Conservation (phyloP, 2,329 filamentous ascomycete species). For the Purpureocillium lavendulum region DNA sequence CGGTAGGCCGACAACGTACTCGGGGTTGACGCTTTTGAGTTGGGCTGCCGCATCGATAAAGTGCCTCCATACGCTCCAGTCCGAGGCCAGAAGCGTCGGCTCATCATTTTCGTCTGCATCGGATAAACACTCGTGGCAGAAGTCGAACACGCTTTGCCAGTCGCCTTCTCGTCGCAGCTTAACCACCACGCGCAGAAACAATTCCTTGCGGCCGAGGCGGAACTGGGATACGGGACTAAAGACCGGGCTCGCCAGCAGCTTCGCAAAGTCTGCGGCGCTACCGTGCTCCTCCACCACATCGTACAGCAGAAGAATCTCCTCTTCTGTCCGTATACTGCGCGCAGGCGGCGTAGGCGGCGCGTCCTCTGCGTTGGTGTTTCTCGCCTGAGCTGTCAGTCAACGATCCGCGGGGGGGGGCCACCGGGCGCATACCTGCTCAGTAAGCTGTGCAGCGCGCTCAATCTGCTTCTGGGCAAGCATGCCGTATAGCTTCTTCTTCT, state of each 20-base stretch:
- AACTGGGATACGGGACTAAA: slow-evolving; percentile 37
- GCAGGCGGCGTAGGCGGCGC: slow-evolving; percentile 13
- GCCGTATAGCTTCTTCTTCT: slow-evolving; percentile 43
- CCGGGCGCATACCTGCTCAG: slow-evolving; percentile 29
- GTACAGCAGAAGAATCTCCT: slow-evolving; percentile 43
- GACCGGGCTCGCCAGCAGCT: slow-evolving; percentile 26
- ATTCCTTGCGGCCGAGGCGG: slow-evolving; percentile 35
- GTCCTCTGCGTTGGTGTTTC: slow-evolving; percentile 9
- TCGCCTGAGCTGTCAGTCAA: slow-evolving; percentile 10
- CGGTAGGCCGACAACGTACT: slow-evolving; percentile 20
- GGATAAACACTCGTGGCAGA: slow-evolving; percentile 35
- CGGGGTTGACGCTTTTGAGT: slow-evolving; percentile 18
- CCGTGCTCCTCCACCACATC: slow-evolving; percentile 36
- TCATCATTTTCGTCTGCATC: slow-evolving; percentile 25
- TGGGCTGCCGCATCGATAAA: slow-evolving; percentile 29
- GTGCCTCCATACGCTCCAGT: slow-evolving; percentile 31
- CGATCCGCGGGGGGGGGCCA: too few species aligned
- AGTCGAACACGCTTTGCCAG: slow-evolving; percentile 32
- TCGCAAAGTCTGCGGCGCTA: slow-evolving; percentile 29
- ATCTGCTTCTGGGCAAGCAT: slow-evolving; percentile 43
- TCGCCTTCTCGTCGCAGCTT: slow-evolving; percentile 27
- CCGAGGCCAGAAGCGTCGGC: slow-evolving; percentile 34
- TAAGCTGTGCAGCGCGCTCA: slow-evolving; percentile 36
- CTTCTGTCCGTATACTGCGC: slow-evolving; percentile 33
- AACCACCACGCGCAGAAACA: slow-evolving; percentile 31